Evolutionary conservation across 2,329 filamentous ascomycete genomes (phyloP), one percentile per base, ranked within the genome.

Genomic region (Bipolaris gigantea): DNA sequence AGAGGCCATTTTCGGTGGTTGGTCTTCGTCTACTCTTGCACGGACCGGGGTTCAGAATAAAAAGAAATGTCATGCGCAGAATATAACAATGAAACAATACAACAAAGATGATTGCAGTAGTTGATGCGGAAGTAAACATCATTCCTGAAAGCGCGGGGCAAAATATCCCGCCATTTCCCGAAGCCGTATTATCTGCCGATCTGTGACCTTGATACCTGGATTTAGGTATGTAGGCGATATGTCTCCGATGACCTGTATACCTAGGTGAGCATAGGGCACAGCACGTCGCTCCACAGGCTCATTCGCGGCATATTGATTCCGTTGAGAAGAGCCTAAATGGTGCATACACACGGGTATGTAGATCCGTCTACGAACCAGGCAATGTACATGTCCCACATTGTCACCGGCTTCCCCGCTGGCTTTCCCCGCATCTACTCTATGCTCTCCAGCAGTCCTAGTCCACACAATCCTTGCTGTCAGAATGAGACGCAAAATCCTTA

Each of bases 1-100:
- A n/a, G 55, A 51, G 10, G 61, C 53, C 69, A 72, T 71, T 2
- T 55, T 64, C n/a, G 50, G 46, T n/a, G 61, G 48, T 40, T 56
- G 57, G 6, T 45, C 40, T 3, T 54, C 42, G 60, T 65, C 47
- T 41, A 65, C 57, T 39, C 48, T 62, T 46, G 60, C 62, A 38
- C 62, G 60, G 30, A 68, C 59, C 48, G 61, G 58, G 61, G 64
- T 64, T 27, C 34, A 54, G 50, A 25, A 43, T 25, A 5, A 39
- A 13, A 15, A 44, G 18, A 34, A 55, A 23, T 11, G n/a, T 23
- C 30, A 35, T 33, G 30, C 5, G 21, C 19, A 33, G 25, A 10
- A 45, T 19, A 9, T 7, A 23, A 21, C 3, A 10, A 35, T 50
- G 9, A 46, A 21, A 50, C 34, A 13, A 44, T 21, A 40, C 38